Percentiles rank a stretch among this genome's conserved stretches.
These are phyloP conservation scores for Aspergillus cristatus DNA, from an alignment of 495 filamentous ascomycete species.

Conservation along the genomic window DNA sequence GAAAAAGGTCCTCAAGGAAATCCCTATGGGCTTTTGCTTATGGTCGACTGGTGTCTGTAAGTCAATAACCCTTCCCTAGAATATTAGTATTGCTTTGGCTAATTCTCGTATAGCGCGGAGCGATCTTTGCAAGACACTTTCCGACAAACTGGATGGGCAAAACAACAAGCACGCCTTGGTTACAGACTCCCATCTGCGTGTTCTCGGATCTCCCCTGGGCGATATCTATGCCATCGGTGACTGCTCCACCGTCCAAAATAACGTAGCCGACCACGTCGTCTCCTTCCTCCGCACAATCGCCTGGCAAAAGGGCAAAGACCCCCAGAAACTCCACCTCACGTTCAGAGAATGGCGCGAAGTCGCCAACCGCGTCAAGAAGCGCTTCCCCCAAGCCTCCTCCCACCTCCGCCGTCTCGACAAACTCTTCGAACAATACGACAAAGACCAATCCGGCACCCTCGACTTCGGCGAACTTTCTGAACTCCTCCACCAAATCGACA, in stretches of 20 bases:
- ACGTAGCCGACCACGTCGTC: constrained; percentile 77
- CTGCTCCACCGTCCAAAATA: constrained; percentile 94
- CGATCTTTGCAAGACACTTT: constrained; percentile 64
- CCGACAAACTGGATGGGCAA: constrained; percentile 64
- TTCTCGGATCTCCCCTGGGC: constrained; percentile 84
- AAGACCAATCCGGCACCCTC: constrained; percentile 82
- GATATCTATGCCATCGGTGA: constrained; percentile 98
- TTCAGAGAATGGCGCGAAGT: constrained; percentile 84
- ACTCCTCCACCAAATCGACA: constrained; percentile 82
- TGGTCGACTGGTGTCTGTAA: constrained; percentile 90
- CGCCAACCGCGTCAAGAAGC: constrained; percentile 69
- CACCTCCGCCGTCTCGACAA: constrained; percentile 84
- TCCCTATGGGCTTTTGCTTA: constrained; percentile 92
- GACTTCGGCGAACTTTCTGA: constrained; percentile 88
- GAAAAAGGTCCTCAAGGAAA: constrained; percentile 71
- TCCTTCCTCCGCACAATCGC: constrained; percentile 82
- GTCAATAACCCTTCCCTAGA: constrained; percentile 10
- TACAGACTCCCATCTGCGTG: constrained; percentile 87
- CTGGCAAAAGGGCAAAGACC: constrained; percentile 85
- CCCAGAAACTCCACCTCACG: constrained; percentile 68
- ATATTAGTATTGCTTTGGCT: neutral
- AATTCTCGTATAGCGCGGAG: constrained; percentile 52
- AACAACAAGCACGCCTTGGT: constrained; percentile 88
- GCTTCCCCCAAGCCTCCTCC: constrained; percentile 86
- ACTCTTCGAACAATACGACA: constrained; percentile 87